These are phyloP conservation scores for Ambrosiella xylebori DNA, from an alignment of 2,329 filamentous ascomycete species.

Conservation along the genomic window DNA sequence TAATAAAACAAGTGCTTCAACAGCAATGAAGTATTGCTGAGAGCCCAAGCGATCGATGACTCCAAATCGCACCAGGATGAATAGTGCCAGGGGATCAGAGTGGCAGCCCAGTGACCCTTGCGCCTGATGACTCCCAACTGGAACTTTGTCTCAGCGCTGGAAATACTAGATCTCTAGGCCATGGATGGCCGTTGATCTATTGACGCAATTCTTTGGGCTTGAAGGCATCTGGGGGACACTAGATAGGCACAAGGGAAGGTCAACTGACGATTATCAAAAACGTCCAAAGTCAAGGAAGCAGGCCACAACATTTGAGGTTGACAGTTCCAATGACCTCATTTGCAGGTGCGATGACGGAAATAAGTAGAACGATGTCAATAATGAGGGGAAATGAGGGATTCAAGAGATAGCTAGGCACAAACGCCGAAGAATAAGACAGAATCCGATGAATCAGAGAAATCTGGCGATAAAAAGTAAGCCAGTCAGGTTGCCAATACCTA, in stretches of 20 bases:
- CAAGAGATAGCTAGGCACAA: too few species aligned
- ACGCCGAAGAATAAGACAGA: too few species aligned
- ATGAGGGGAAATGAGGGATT: background rate
- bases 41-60: background rate
- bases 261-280: background rate
- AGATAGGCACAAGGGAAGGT: background rate
- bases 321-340: background rate
- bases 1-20: background rate
- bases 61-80: background rate
- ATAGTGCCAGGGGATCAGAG: background rate
- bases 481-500: too few species aligned
- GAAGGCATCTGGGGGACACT: background rate
- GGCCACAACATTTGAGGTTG: background rate
- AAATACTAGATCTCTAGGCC: background rate
- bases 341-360: background rate
- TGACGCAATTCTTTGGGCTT: background rate
- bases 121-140: background rate
- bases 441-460: too few species aligned
- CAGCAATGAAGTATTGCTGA: background rate
- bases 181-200: background rate
- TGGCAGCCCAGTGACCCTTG: too few species aligned
- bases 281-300: background rate
- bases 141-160: background rate
- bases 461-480: too few species aligned
- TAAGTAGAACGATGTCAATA: background rate